These are phyloP conservation scores for Nematocida major DNA, from an alignment of 371 early-diverging fungal genomes.

Conservation along the genomic window DNA sequence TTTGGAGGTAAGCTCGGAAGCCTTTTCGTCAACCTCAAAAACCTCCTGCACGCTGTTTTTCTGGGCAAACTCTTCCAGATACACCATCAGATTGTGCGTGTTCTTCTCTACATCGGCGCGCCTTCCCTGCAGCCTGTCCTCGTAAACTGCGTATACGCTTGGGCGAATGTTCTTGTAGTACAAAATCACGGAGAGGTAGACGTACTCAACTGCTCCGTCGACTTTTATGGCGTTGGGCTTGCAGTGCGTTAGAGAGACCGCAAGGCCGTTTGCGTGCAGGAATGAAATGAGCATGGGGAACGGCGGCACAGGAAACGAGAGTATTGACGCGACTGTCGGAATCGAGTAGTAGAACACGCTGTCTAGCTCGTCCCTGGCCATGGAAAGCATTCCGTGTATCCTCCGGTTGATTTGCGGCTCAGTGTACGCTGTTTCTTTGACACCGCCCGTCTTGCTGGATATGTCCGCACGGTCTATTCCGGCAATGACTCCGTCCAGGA, in stretches of 20 bases:
- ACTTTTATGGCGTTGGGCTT: conserved; percentile 80
- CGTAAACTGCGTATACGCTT: neutral
- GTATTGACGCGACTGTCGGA: conserved; percentile 30
- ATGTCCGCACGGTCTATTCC: conserved; percentile 58
- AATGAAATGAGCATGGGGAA: conserved; percentile 70
- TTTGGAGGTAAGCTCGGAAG: neutral
- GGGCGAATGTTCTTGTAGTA: conserved; percentile 24
- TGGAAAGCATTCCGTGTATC: conserved; percentile 85
- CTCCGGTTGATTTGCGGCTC: conserved; percentile 64
- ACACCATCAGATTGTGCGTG: conserved; percentile 6
- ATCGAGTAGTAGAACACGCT: conserved; percentile 59
- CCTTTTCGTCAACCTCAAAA: neutral
- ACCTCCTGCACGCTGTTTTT: neutral
- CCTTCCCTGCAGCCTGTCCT: neutral
- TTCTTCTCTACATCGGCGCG: neutral
- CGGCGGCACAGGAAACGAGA: conserved; percentile 51
- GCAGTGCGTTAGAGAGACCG: conserved; percentile 82
- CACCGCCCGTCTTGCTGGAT: conserved; percentile 64
- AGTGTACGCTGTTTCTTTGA: conserved; percentile 10
- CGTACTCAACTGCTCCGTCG: conserved; percentile 74
- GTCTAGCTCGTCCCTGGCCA: conserved; percentile 71
- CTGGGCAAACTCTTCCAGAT: neutral
- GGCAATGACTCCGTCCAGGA: conserved; percentile 69
- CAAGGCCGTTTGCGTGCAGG: conserved; percentile 78
- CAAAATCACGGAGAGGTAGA: conserved; percentile 68